A percentile compares a stretch with the other conserved stretches of the same genome.
Evolutionary conservation across 2,329 filamentous ascomycete species (phyloP).

Genomic region (Aspergillus melleus): DNA sequence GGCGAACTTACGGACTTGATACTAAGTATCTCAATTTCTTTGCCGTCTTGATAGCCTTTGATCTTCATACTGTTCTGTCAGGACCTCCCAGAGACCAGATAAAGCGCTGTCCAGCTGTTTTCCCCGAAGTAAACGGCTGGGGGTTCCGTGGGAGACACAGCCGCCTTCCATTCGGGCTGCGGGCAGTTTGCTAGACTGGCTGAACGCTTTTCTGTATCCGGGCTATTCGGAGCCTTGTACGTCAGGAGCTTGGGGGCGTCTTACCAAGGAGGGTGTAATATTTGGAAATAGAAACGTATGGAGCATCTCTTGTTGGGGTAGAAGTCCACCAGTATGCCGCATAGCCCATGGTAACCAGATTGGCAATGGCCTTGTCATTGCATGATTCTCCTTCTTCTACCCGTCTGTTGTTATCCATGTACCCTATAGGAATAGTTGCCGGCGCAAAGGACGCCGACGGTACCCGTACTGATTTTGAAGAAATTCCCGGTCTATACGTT

Average conservation of each 20-base stretch:
- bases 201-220: background rate
- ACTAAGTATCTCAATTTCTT: background rate
- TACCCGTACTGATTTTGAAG: background rate
- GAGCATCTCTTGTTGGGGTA: background rate
- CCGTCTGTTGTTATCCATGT: background rate
- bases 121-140: background rate
- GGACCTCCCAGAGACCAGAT: background rate
- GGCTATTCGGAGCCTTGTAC: background rate
- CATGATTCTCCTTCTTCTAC: background rate
- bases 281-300: background rate
- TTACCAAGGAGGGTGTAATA: background rate
- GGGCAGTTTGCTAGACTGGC: background rate
- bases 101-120: background rate
- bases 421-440: background rate
- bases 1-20: background rate
- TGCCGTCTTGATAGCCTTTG: background rate
- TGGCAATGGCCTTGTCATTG: background rate
- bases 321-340: background rate
- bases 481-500: background rate
- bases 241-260: background rate
- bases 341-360: background rate
- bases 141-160: background rate
- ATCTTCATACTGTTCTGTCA: background rate
- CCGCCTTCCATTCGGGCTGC: background rate
- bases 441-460: background rate